A percentile compares a stretch with the other conserved stretches of the same genome.
phyloP scores from a whole-genome alignment of 208 protist species.

The Crithidia brevicula region DNA sequence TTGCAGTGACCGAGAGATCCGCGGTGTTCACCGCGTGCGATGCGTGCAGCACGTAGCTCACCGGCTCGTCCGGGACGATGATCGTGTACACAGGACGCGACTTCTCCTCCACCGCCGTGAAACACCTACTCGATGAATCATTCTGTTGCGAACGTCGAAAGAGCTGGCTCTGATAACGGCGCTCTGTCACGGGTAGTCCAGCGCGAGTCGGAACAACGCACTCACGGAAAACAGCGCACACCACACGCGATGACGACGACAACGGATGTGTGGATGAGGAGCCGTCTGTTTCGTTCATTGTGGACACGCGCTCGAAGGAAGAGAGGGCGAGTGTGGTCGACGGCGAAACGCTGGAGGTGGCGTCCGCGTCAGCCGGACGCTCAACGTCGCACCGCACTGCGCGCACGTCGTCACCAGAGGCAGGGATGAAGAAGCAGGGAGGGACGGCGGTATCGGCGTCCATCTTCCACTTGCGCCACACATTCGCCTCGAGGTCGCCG shows the following conservation, averaged over 20 bases:
- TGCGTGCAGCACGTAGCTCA: conserved; percentile 24
- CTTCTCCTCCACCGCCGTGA: conserved; percentile 18
- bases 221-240: conserved; percentile 43
- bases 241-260: not conserved
- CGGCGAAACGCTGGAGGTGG: conserved; percentile 36
- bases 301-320: conserved; percentile 50
- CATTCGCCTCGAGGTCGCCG: conserved; percentile 26
- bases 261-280: not conserved
- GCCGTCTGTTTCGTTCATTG: not conserved
- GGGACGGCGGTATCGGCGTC: conserved; percentile 13
- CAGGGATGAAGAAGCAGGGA: conserved; percentile 38
- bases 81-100: conserved; percentile 18
- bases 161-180: conserved; percentile 38
- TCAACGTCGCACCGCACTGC: conserved; percentile 45
- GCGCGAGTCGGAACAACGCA: conserved; percentile 33
- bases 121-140: not conserved
- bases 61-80: not conserved
- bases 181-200: not conserved
- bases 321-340: conserved; percentile 54
- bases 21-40: not conserved
- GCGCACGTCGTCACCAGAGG: conserved; percentile 35
- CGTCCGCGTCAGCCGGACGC: conserved; percentile 29
- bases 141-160: not conserved
- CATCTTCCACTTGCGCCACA: conserved; percentile 52
- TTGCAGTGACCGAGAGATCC: conserved; percentile 5